These are phyloP conservation scores for Triticum aestivum DNA, from an alignment of 176 grass and related monocot species.

Conservation along the genomic window DNA sequence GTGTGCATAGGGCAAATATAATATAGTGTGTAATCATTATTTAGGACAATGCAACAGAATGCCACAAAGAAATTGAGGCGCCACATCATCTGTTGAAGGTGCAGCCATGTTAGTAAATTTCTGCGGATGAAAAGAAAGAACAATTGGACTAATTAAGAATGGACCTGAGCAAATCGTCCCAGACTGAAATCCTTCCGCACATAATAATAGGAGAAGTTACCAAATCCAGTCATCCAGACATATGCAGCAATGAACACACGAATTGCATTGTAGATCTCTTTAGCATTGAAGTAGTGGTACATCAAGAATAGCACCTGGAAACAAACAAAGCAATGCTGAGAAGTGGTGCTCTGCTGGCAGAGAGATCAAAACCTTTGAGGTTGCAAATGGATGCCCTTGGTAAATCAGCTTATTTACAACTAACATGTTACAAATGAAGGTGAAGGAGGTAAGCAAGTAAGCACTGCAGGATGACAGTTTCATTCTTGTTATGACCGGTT, in stretches of 20 bases:
- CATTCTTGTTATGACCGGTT: too few relatives aligned
- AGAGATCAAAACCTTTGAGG: conserved; percentile 12
- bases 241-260: conserved; percentile 98
- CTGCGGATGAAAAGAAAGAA: conserved; percentile 25
- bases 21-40: conserved; percentile 92
- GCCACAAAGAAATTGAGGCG: conserved; percentile 95
- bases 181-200: conserved; percentile 94
- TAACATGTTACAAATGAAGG: neutral
- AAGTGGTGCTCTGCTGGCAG: neutral
- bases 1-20: conserved; percentile 99
- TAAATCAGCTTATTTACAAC: conserved; percentile 22
- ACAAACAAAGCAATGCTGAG: conserved; percentile 38
- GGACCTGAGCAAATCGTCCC: conserved; percentile 91
- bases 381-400: conserved; percentile 21
- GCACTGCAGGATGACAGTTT: neutral
- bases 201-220: conserved; percentile 99
- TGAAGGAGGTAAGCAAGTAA: conserved; percentile 11
- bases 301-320: conserved; percentile 96
- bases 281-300: conserved; percentile 99
- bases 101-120: conserved; percentile 25
- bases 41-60: conserved; percentile 89
- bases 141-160: conserved; percentile 5
- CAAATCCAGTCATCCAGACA: conserved; percentile 99
- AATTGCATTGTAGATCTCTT: conserved; percentile 99
- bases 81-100: conserved; percentile 99